Conservation (phyloP, 108 stramenopile genomes). For the Cyclostephanos invisitatus region DNA sequence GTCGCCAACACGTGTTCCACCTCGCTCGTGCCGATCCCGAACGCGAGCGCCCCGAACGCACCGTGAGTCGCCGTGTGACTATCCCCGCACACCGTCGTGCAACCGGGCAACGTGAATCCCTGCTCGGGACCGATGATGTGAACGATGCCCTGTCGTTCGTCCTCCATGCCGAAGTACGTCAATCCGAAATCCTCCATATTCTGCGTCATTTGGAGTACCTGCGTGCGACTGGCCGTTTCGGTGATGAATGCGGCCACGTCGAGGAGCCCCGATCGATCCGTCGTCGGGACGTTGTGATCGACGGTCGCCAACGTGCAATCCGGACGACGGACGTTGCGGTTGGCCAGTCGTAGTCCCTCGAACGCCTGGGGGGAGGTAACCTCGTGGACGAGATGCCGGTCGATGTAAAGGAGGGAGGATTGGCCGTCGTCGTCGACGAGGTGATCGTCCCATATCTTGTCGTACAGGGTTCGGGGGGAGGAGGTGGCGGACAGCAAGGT, state of each 20-base stretch:
- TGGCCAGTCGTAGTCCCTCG: constrained; percentile 87
- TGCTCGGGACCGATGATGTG: constrained; percentile 96
- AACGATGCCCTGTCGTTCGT: constrained; percentile 94
- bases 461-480: constrained; percentile 76
- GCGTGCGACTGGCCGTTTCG: constrained; percentile 81
- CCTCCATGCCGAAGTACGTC: constrained; percentile 93
- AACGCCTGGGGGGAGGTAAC: constrained; percentile 96
- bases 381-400: constrained; percentile 92
- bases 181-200: constrained; percentile 91
- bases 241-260: constrained; percentile 78
- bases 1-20: constrained; percentile 96
- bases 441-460: constrained; percentile 94
- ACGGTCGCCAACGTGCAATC: constrained; percentile 93
- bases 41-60: constrained; percentile 93
- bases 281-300: constrained; percentile 95
- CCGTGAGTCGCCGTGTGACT: constrained; percentile 95
- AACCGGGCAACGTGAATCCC: constrained; percentile 94
- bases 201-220: constrained; percentile 82
- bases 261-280: constrained; percentile 65
- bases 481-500: neutral
- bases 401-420: constrained; percentile 91
- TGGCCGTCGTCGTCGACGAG: constrained; percentile 81
- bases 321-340: constrained; percentile 82
- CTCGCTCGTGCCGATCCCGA: constrained; percentile 96
- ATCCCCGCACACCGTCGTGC: constrained; percentile 92